phyloP scores from a whole-genome alignment of 805 yeast species.

The Maudiozyma barnettii region DNA sequence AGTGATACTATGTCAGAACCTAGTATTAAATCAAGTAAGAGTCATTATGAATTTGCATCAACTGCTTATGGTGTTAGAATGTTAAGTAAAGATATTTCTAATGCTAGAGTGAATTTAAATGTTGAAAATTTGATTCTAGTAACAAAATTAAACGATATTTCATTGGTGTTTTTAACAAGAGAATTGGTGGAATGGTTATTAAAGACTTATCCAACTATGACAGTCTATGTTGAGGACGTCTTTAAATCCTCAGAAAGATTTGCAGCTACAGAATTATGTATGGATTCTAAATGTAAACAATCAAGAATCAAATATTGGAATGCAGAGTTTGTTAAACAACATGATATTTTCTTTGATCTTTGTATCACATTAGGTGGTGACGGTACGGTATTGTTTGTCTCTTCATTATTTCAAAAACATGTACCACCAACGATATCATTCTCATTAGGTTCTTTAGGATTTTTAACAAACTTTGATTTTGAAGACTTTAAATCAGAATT shows the following conservation, averaged over 20 bases:
- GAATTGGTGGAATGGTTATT: conserved; percentile 71
- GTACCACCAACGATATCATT: conserved; percentile 90
- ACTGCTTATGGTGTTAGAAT: conserved; percentile 75
- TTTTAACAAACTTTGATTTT: conserved; percentile 74
- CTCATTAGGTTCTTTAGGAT: conserved; percentile 84
- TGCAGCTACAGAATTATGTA: conserved; percentile 41
- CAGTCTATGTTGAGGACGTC: conserved; percentile 65
- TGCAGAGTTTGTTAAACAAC: conserved; percentile 38
- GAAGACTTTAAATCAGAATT: conserved; percentile 58
- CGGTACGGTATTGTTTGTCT: conserved; percentile 84
- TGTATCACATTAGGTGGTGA: conserved; percentile 91
- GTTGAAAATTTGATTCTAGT: conserved; percentile 66
- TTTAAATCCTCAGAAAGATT: conserved; percentile 54
- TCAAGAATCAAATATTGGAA: conserved; percentile 55
- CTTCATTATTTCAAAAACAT: conserved; percentile 66
- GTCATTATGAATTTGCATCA: conserved; percentile 66
- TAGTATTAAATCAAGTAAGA: conserved; percentile 8
- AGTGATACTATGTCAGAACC: background rate
- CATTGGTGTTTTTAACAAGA: conserved; percentile 59
- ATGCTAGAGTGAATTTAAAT: conserved; percentile 59
- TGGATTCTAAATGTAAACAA: conserved; percentile 35
- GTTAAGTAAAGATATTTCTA: conserved; percentile 58
- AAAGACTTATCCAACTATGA: conserved; percentile 27
- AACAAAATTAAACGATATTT: conserved; percentile 71
- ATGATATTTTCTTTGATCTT: conserved; percentile 47